Base-by-base conservation (phyloP, 2,329 filamentous ascomycete species). In the Talaromyces sp. region DNA sequence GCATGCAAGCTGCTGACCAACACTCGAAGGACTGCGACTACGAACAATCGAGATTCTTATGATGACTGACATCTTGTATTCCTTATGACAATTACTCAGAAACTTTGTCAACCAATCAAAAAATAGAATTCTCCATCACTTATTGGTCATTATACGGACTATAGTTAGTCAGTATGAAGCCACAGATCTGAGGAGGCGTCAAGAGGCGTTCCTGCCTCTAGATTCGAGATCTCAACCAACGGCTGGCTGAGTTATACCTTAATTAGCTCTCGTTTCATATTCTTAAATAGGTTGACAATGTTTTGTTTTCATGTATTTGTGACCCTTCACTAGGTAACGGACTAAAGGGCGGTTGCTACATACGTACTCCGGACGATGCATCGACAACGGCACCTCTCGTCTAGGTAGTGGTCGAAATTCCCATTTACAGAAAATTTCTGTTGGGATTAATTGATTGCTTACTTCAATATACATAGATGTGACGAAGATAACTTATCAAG, bases 401-500 rank as follows among this genome's bases (percentile, higher is more conserved):
- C 52, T 56, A 14, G n/a, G 22, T 19, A 49, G 19, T 24, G 11
- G 52, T 37, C 4, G 14, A 9, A 56, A 1, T 54, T 19, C 7
- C 31, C 52, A 22, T 14, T 14, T 35, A 22, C 50, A 54, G 11
- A 3, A 3, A 9, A 4, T 24, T 5, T 37, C 11, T 37, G 22
- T 56, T 2, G 24, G 11, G n/a, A 52, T 24, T 13, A 22, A 10
- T 9, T 39, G 16, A 9, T 1, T 10, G 13, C 14, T 60, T n/a
- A 45, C 22, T 13, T 9, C 33, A 19, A 45, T 45, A 13, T 45
- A 41, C 1, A 9, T 13, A 47, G 14, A 60, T 13, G 39, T 24
- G 22, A 33, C 14, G 24, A 43, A 60, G 41, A 60, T 60, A 45
- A 45, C n/a, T 45, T 47, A 60, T 56, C 52, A 56, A 14, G 33